Evolutionary conservation across 768 basidiomycete species (phyloP), one percentile per base, ranked within the genome.

Genomic region (Boletus rufocinnamomeus): DNA sequence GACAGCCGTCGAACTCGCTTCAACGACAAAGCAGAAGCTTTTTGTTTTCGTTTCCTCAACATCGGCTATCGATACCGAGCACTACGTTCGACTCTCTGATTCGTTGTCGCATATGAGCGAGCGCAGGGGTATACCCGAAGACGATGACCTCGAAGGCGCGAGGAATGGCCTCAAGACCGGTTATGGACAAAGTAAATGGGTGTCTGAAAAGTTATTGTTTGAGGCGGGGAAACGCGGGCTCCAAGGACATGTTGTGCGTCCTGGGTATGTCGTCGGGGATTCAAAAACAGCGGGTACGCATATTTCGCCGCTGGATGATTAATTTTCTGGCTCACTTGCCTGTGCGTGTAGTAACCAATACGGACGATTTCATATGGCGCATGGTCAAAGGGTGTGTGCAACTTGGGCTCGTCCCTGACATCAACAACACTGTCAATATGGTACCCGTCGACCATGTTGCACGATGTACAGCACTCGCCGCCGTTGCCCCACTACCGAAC

Each of bases 101-200:
- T 81, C 84, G 6, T 65, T 88, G 41, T 71, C 81, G 7, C 72
- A 77, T 6, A 65, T 73, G 30, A 74, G 75, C 4, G 67, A 75
- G 16, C 79, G 78, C 35, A 80, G 80, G 19, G 96, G 95, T 47
- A 80, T 99, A 34, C 86, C 91, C 1, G 97, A 99, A 70, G 78
- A 74, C 52, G 96, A 99, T 66, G 84, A 95, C 64, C 82, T 98
- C 21, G 94, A 96, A 67, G 94, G 89, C 7, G 91, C 94, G 1
- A 81, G 84, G 61, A 72, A 71, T 0, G 78, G 83, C 1, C 79
- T 98, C 52, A 89, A 89, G 72, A 91, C 91, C 0, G 97, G 97
- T 0, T 99, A 99, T 72, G 95, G 96, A 6, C 97, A 99, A 77
- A 88, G 86, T 37, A 99, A 99, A 75, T 99, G 97, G 97, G 97